Conservation (phyloP, 768 basidiomycete species). For the Rhodosporidiobolus sp. region DNA sequence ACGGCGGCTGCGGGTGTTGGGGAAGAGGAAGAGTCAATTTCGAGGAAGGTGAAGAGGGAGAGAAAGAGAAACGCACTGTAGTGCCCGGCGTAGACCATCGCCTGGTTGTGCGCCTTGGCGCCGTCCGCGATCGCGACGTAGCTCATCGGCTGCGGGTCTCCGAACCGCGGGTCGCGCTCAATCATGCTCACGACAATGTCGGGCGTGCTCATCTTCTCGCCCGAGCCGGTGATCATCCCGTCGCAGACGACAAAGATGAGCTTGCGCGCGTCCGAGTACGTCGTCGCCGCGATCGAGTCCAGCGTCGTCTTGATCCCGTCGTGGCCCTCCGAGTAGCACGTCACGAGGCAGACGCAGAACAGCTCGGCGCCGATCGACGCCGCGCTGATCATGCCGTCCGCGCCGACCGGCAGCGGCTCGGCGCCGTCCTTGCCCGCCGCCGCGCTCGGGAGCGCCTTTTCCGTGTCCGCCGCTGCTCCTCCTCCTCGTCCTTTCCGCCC, state of each 20-base stretch:
- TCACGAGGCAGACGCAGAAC: slow-evolving; percentile 91
- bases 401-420: slow-evolving; percentile 57
- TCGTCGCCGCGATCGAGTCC: slow-evolving; percentile 86
- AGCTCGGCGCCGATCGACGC: slow-evolving; percentile 91
- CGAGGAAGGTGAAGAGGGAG: slow-evolving; percentile 1
- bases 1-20: slow-evolving; percentile 52
- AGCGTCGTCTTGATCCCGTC: slow-evolving; percentile 85
- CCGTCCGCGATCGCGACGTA: slow-evolving; percentile 89
- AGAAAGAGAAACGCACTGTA: slow-evolving; percentile 66
- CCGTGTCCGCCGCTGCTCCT: background rate
- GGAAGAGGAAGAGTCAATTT: slow-evolving; percentile 41
- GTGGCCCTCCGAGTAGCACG: slow-evolving; percentile 96
- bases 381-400: slow-evolving; percentile 70
- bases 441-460: slow-evolving; percentile 14
- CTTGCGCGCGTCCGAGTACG: slow-evolving; percentile 87
- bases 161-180: slow-evolving; percentile 91
- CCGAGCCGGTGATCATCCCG: slow-evolving; percentile 97
- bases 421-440: slow-evolving; percentile 55
- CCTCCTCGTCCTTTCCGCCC: background rate
- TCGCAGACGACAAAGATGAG: slow-evolving; percentile 91
- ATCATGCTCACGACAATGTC: slow-evolving; percentile 90
- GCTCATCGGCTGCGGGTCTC: slow-evolving; percentile 90
- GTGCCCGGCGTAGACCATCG: slow-evolving; percentile 99
- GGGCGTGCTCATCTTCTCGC: slow-evolving; percentile 92
- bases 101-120: slow-evolving; percentile 82